Evolutionary conservation across 768 basidiomycete genomes (phyloP), one percentile per base, ranked within the genome.

Genomic region (Trametes cingulata): DNA sequence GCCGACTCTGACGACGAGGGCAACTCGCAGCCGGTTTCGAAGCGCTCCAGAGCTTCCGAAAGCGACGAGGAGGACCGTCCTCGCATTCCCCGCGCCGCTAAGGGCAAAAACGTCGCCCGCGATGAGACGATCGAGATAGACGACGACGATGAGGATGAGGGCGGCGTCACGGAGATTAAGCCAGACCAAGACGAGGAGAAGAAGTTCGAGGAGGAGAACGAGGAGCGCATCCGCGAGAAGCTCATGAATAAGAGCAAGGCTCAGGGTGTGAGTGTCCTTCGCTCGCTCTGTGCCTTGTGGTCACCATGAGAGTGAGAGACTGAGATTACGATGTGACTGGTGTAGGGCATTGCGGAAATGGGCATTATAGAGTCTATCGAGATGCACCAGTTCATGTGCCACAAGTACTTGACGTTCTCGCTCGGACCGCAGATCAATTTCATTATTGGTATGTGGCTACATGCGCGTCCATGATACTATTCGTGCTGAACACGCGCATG

Each of bases 391-490:
- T 98, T 98, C 76, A 96, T 98, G 95, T 97, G 95, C 73, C 95
- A 98, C 75, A 82, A 86, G 71, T 87, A 81, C 73, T 79, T 95
- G 45, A 86, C 81, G 1, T 92, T 97, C 74, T 81, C 82, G 2
- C 93, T 98, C 63, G 93, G 94, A 0, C 88, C 91, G 9, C 93
- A 95, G 72, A 91, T 99, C 69, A 99, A 98, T 75, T 98, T 98
- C 69, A 91, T 99, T 66, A 96, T 96, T 39, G 94, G 93, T 87
- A 66, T 40, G 82, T 67, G 1, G 48, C 56, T 20, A 24, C 47
- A 27, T 12, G 25, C 17, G 36, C 9, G 4, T 2, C 0, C 14
- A 0, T 8, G 47, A 48, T 5, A 10, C 10, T 1, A 37, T n/a
- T 46, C n/a, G 6, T 53, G 20, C 57, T 59, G 14, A 58, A 29